phyloP scores from a whole-genome alignment of 139 green algal genomes.

The Limnomonas spitsbergensis region DNA sequence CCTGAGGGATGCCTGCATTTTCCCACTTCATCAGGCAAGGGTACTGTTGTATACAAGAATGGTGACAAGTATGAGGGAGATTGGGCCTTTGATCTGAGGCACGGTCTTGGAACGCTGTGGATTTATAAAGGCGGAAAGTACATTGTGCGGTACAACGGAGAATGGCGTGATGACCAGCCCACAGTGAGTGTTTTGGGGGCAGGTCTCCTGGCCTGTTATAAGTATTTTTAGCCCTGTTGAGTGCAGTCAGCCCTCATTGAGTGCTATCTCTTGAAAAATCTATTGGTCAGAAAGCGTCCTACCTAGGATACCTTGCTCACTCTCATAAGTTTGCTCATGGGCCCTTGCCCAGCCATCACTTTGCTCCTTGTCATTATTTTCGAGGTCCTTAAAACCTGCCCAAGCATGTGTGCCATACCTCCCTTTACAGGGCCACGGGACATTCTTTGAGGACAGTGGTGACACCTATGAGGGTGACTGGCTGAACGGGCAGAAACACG shows the following conservation, averaged over 20 bases:
- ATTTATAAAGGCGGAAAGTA: constrained; percentile 56
- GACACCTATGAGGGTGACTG: constrained; percentile 72
- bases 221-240: no score
- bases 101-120: constrained; percentile 66
- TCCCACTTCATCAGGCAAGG: constrained; percentile 42
- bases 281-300: no score
- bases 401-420: no score
- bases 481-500: constrained; percentile 45
- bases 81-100: constrained; percentile 50
- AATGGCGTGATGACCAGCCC: constrained; percentile 55
- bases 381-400: no score
- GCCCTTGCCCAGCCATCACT: no score
- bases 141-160: constrained; percentile 60
- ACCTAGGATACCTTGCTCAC: no score
- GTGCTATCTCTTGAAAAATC: no score
- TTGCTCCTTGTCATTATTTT: no score
- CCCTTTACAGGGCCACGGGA: constrained; percentile 58
- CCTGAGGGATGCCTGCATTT: no score
- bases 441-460: constrained; percentile 60
- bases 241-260: no score
- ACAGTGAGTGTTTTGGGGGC: constrained; percentile 31
- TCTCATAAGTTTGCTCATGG: no score
- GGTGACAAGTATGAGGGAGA: constrained; percentile 76
- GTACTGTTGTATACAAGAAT: constrained; percentile 65
- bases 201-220: background rate